Conservation (phyloP, 1,139 yeast species). For the Magnusiomyces suaveolens region DNA sequence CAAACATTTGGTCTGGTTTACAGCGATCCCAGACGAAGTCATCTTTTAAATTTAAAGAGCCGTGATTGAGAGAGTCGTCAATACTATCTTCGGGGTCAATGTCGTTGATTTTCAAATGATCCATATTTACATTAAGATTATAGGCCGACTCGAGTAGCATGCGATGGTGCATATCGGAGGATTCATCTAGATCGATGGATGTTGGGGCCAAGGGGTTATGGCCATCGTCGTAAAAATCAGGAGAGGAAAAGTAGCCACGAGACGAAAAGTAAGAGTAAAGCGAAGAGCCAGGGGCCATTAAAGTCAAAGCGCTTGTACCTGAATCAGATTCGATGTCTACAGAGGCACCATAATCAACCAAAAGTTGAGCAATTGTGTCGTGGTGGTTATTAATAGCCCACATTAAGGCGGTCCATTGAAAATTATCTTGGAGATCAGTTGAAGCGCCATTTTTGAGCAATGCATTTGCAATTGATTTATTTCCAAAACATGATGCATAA, state of each 20-base stretch:
- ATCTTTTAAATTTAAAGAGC: conserved; percentile 16
- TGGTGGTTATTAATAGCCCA: conserved; percentile 40
- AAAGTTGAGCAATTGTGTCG: conserved; percentile 28
- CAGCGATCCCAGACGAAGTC: conserved; percentile 35
- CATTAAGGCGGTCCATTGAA: conserved; percentile 38
- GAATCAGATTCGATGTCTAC: conserved; percentile 24
- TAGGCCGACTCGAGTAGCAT: conserved; percentile 27
- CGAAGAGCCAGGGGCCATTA: conserved; percentile 29
- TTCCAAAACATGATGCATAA: conserved; percentile 37
- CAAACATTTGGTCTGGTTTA: conserved; percentile 36
- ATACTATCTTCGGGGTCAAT: not conserved
- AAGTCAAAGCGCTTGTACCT: conserved; percentile 34
- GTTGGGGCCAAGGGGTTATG: conserved; percentile 16
- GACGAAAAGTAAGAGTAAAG: conserved; percentile 26
- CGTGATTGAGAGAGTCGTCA: conserved; percentile 8
- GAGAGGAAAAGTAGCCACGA: conserved; percentile 23
- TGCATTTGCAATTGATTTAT: conserved; percentile 32
- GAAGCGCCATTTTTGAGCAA: conserved; percentile 33
- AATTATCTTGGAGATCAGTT: conserved; percentile 33
- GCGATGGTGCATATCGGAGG: conserved; percentile 19
- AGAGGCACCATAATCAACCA: conserved; percentile 34
- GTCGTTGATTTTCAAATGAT: conserved; percentile 19
- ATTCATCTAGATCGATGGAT: conserved; percentile 22
- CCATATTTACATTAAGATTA: conserved; percentile 29
- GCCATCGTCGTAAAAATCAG: conserved; percentile 30